These are phyloP conservation scores for Bruguiera hainesii DNA, from an alignment of 441 rosid genomes.

Conservation along the genomic window DNA sequence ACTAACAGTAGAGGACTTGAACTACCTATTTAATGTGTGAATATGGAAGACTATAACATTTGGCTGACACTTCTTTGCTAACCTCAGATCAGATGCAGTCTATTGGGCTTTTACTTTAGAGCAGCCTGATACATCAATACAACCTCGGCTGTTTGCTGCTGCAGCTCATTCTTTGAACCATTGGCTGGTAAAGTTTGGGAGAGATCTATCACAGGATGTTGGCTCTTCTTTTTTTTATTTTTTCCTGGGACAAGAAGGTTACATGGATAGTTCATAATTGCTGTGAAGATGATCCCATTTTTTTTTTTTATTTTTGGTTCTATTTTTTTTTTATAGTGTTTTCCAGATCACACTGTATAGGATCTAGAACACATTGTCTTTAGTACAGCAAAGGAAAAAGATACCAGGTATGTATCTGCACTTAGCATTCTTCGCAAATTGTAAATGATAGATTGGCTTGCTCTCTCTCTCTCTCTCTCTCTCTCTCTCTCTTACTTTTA, in stretches of 20 bases:
- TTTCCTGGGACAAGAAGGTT: slow-evolving; percentile 1
- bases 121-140: slow-evolving; percentile 27
- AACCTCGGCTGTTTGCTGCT: slow-evolving; percentile 16
- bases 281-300: slow-evolving; percentile 15
- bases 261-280: slow-evolving; percentile 13
- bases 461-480: too few species aligned
- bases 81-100: slow-evolving; percentile 21
- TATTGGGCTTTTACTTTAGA: slow-evolving; percentile 14
- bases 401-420: too few species aligned
- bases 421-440: too few species aligned
- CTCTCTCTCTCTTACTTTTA: too few species aligned
- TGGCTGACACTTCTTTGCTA: slow-evolving; percentile 23
- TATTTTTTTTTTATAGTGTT: neutral
- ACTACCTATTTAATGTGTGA: slow-evolving; percentile 77
- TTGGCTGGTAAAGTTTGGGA: slow-evolving; percentile 4
- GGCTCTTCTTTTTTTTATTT: neutral
- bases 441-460: too few species aligned
- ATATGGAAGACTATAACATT: slow-evolving; percentile 3
- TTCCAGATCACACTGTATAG: neutral
- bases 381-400: too few species aligned
- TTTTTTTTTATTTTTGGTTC: neutral
- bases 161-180: slow-evolving; percentile 12
- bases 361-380: too few species aligned
- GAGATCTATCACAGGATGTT: slow-evolving; percentile 2
- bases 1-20: slow-evolving; percentile 78